These are phyloP conservation scores for Furcasterigmium sp. DNA, from an alignment of 2,329 filamentous ascomycete genomes.

Conservation along the genomic window DNA sequence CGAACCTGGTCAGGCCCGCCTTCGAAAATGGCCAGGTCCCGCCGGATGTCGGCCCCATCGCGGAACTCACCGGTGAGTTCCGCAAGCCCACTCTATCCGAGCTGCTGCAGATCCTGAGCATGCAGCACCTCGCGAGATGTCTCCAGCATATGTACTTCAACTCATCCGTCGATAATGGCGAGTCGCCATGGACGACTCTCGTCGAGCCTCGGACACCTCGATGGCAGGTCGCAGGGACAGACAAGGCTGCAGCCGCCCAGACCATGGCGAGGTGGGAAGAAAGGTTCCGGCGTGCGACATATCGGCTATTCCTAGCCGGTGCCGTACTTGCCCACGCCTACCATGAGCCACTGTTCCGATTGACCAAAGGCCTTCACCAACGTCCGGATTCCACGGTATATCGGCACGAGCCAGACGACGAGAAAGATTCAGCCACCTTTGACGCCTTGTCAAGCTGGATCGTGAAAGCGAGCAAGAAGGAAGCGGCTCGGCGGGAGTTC, in stretches of 20 bases:
- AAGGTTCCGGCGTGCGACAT: constrained; percentile 1
- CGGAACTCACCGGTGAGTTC: neutral
- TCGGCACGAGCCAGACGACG: constrained; percentile 16
- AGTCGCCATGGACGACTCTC: neutral
- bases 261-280: neutral
- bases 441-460: constrained; percentile 4
- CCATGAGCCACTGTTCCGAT: constrained; percentile 2
- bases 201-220: neutral
- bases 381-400: constrained; percentile 16
- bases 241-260: neutral
- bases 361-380: neutral
- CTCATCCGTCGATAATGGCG: neutral
- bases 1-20: constrained; percentile 4
- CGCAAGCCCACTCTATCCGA: neutral
- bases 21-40: constrained; percentile 1
- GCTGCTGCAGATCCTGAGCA: constrained; percentile 1
- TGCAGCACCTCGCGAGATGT: constrained; percentile 5
- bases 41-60: constrained; percentile 1
- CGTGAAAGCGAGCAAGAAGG: neutral
- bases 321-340: constrained; percentile 3
- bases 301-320: constrained; percentile 5
- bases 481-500: constrained; percentile 1
- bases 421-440: constrained; percentile 14
- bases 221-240: neutral
- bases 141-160: constrained; percentile 6